Base-by-base conservation (phyloP, 805 yeast species). In the Yarrowia sp. region DNA sequence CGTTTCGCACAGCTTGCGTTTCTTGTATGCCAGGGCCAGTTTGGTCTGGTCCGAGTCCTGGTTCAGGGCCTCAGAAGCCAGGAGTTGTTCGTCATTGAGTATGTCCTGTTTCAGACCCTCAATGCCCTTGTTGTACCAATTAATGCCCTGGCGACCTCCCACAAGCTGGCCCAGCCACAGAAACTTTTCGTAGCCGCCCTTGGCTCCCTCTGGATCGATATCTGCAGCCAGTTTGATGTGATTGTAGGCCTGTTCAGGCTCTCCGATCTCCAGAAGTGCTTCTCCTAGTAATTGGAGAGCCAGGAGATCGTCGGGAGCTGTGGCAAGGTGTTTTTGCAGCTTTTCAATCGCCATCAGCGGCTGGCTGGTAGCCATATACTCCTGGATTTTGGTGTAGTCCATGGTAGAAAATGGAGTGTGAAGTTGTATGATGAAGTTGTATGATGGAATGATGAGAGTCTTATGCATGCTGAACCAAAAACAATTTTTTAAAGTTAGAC, bases 111-210 rank as follows among this genome's bases (percentile, higher is more conserved):
- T 79, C 61, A 88, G 76, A 58, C 80, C 79, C 24, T 79, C 80
- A 44, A 89, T 77, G 7, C 96, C 98, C 58, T 80, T 80, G 67
- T 84, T 82, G 66, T 89, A 80, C 70, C 83, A 79, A 11, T 78
- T 74, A 17, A 90, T 72, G 10, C 98, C 98, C 69, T 85, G 88
- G 17, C 68, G 70, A 33, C 96, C 97, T 46, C 98, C 98, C 28
- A 87, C 79, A 62, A 93, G 85, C 77, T 93, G 99, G 2, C 98
- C 99, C 67, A 93, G 78, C 76, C 92, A 91, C 64, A 95, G 81
- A 73, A 89, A 92, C 77, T 92, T 92, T 72, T 90, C 96, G 14
- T 65, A 69, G 22, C 85, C 86, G 1, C 93, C 95, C 48, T 75
- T 70, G 1, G 72, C 67, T 1, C 90, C 97, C 1, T 79, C 74